Base-by-base conservation (phyloP, 768 basidiomycete genomes). In the Mycena epipterygia region DNA sequence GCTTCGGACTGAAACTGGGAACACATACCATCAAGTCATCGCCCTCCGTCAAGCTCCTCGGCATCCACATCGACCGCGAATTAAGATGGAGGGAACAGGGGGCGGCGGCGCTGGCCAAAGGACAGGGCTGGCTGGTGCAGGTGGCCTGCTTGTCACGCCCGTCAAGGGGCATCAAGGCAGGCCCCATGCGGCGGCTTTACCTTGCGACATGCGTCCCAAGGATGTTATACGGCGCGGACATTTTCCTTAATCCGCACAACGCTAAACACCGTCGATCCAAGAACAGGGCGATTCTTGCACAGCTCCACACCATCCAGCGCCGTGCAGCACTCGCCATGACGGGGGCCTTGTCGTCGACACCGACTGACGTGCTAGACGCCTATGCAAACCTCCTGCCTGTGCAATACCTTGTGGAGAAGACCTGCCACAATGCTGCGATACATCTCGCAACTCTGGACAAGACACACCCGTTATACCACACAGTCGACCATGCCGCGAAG, bases 31-130 rank as follows among this genome's bases (percentile, higher is more conserved):
- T 81, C 53, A 39, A 65, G n/a, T 70, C 79, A 7, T 19, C 58
- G 13, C 29, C 21, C 8, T 39, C 63, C 0, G 68, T 75, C 60
- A 79, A 76, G 39, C 79, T 80, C 61, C 75, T 84, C 0, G 83
- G 82, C 0, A 67, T 84, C 0, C 76, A 74, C 35, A 74, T 81
- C 46, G 81, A 84, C 71, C 53, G 75, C 1, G 73, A 75, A 44
- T 68, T 84, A 3, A 25, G 68, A 0, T 83, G 77, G 69, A 66
- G 76, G 11, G 63, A 74, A 39, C 80, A 80, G 51, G 48, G n/a
- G 2, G 73, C 75, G n/a, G 62, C 67, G 1, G 74, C 73, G 1
- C 3, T 76, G 9, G 65, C 16, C 9, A 78, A 72, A 48, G 77
- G 75, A 0, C 52, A 70, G 8, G 64, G 72, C 0, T 78, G 77